These are phyloP conservation scores for Stevia rebaudiana DNA, from an alignment of 140 eudicot species.

Conservation along the genomic window DNA sequence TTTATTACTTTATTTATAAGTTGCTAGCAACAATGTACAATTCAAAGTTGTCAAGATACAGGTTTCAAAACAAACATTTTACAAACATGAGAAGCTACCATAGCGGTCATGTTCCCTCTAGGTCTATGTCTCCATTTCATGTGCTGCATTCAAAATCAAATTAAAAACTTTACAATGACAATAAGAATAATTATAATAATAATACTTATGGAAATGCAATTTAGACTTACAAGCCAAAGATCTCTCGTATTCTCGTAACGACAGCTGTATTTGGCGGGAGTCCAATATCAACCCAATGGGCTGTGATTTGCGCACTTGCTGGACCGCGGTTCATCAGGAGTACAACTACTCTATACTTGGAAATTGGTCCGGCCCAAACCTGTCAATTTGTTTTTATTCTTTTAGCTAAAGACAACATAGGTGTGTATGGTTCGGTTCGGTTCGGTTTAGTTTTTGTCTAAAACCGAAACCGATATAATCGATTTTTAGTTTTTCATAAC, in stretches of 20 bases:
- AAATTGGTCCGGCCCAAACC: slow-evolving; percentile 95
- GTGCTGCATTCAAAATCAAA: slow-evolving; percentile 47
- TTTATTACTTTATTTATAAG: not conserved
- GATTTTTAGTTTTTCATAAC: no score
- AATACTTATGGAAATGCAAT: not conserved
- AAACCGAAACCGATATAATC: no score
- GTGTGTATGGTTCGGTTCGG: no score
- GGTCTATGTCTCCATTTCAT: slow-evolving; percentile 40
- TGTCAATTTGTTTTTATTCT: slow-evolving; percentile 18
- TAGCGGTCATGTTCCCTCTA: slow-evolving; percentile 47
- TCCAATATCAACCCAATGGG: slow-evolving; percentile 88
- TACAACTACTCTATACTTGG: slow-evolving; percentile 67
- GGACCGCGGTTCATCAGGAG: slow-evolving; percentile 68
- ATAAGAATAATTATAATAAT: no score
- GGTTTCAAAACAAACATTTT: slow-evolving; percentile 69
- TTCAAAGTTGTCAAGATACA: slow-evolving; percentile 27
- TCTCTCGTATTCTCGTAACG: slow-evolving; percentile 65
- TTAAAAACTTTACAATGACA: not conserved
- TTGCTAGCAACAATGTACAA: slow-evolving; percentile 1
- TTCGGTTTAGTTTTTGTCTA: no score
- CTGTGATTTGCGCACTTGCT: slow-evolving; percentile 34
- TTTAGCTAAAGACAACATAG: no score
- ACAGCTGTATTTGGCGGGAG: slow-evolving; percentile 49
- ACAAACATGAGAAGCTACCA: slow-evolving; percentile 63
- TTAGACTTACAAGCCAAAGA: slow-evolving; percentile 68